Evolutionary conservation across 2,329 filamentous ascomycete species (phyloP), one percentile per base, ranked within the genome.

Genomic region (Pezicula neosporulosa): DNA sequence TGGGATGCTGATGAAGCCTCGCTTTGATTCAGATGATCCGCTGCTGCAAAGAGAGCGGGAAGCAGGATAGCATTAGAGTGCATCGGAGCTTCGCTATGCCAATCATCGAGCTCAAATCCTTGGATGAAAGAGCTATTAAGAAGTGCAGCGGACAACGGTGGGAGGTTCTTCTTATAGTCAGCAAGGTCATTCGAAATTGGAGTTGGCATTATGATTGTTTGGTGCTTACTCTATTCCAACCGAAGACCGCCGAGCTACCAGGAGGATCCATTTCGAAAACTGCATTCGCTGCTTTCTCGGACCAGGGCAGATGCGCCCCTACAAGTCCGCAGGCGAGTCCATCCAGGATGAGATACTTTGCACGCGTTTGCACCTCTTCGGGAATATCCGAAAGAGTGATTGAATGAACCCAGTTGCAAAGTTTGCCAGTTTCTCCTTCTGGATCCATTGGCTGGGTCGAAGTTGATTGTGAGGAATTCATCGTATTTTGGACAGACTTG

Each of bases 81-180:
- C 3, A 74, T 50, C 0, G 72, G 73, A 1, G 72, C 72, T 27
- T 58, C 58, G 33, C 56, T 62, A 54, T 76, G 72, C 50, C 63
- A 75, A 53, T 76, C 73, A 52, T 76, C 72, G 1, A 76, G 56
- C 53, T 76, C 72, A 35, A 70, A 70, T 1, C 65, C 71, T 57
- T 76, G 73, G 47, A 75, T 71, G 51, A 71, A 72, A 1, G 70
- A 64, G 16, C 68, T 67, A 54, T 76, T 76, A 6, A 76, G 52
- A 1, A 75, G 51, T 0, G 70, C 68, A 0, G 72, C 73, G 3
- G 68, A 55, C 5, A 75, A 54, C 2, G 71, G 67, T 3, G 63
- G 62, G 2, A 71, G 44, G 56, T 68, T 68, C 59, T 70, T 55
- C 9, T 21, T 9, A 9, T 2, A 37, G 33, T 47, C 6, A 47